Percentiles rank a stretch among this genome's conserved stretches.
phyloP scores from a whole-genome alignment of 1,284 basidiomycete species.

The Exobasidium cylindrosporum region DNA sequence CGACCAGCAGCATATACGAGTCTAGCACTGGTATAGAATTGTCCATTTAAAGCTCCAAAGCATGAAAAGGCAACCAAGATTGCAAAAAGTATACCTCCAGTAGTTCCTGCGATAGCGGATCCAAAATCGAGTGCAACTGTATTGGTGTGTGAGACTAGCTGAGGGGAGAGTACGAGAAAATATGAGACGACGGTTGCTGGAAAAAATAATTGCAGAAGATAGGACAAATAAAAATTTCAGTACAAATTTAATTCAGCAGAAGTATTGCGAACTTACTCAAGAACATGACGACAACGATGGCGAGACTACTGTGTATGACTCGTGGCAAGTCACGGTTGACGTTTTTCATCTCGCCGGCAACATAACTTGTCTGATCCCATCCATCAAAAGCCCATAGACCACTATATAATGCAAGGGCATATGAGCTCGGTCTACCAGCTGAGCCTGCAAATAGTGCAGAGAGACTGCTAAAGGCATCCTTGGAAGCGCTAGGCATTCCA shows the following conservation, averaged over 20 bases:
- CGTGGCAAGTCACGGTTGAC: conserved; percentile 84
- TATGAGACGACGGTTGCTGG: conserved; percentile 77
- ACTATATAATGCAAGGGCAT: conserved; percentile 89
- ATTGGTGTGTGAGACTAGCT: conserved; percentile 63
- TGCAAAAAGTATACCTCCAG: conserved; percentile 85
- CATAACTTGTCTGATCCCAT: conserved; percentile 76
- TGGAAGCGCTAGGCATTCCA: conserved; percentile 29
- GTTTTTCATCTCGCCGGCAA: conserved; percentile 80
- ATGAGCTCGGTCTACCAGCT: conserved; percentile 73
- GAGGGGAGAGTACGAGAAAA: conserved; percentile 82
- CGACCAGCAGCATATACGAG: conserved; percentile 83
- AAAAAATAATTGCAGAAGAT: conserved; percentile 57
- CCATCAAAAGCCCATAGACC: conserved; percentile 94
- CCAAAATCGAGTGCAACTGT: conserved; percentile 92
- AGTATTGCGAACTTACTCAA: not conserved
- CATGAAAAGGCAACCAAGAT: conserved; percentile 85
- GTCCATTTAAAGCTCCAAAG: conserved; percentile 41
- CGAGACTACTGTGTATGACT: conserved; percentile 84
- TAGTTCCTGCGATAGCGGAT: conserved; percentile 73
- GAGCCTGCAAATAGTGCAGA: conserved; percentile 67
- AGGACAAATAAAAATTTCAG: not conserved
- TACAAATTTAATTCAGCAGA: not conserved
- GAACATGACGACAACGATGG: conserved; percentile 73
- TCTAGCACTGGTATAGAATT: conserved; percentile 61
- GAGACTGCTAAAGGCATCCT: conserved; percentile 33